Base-by-base conservation (phyloP, 202 grass and related monocot species). In the Bolboschoenoplectus hybrid region DNA sequence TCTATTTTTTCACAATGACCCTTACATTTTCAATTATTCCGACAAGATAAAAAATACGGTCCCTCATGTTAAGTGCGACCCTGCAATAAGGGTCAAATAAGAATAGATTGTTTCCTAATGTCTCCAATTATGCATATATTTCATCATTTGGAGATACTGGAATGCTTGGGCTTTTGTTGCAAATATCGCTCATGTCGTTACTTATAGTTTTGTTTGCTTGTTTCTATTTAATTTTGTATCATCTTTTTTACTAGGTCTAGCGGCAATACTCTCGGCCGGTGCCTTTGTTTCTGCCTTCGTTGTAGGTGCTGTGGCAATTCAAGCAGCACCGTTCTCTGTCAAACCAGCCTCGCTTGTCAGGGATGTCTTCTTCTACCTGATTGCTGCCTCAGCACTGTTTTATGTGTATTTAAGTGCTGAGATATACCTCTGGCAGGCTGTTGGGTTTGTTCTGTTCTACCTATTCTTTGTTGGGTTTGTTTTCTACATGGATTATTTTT, bases 281-380 rank as follows among this genome's bases (percentile, higher is more conserved):
- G 89, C 91, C 1, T 97, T 97, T 91, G 95, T 97, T 45, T 97
- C 95, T 60, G 89, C 95, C 3, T 93, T 97, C 87, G 95, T 91
- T 81, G 95, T 95, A 6, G 95, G 95, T 1, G 89, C 85, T 78
- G 92, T 97, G 65, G 85, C 91, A n/a, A 85, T 97, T 83, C 60
- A 87, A 74, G 88, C 95, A 14, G 88, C 91, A 61, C 95, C 95
- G 0, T 95, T 97, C 83, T 87, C 92, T 5, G 89, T 97, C 70
- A 84, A 91, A 19, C 87, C 92, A 0, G 85, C 84, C 10, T 63
- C 92, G 7, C 90, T 94, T 81, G 82, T 88, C 64, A 87, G 92
- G 32, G 92, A 94, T 75, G 88, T 94, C 34, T 92, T 94, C 74
- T 94, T 87, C 90, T 94, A 94, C 79, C 77, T 92, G 61, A 11